Conservation (phyloP, 2,329 filamentous ascomycete genomes). For the Aspergillus sp. region DNA sequence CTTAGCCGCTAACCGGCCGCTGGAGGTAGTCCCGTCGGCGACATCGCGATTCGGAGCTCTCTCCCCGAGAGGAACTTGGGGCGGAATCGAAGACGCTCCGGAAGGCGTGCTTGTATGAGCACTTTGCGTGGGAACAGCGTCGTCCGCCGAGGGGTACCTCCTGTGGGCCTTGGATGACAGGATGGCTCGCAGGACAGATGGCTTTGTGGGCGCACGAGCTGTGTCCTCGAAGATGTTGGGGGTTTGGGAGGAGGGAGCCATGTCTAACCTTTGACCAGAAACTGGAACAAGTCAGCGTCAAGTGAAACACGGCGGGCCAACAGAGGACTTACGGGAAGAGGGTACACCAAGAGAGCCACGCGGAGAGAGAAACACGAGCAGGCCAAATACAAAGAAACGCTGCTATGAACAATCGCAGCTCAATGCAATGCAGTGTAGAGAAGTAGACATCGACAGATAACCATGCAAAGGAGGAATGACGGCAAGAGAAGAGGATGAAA, state of each 20-base stretch:
- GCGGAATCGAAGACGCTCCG: constrained; percentile 22
- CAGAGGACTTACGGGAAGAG: constrained; percentile 5
- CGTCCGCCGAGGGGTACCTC: constrained; percentile 35
- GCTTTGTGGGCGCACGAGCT: constrained; percentile 24
- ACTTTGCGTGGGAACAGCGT: constrained; percentile 12
- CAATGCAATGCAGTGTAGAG: too few relatives aligned
- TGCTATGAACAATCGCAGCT: too few relatives aligned
- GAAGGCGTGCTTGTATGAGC: constrained; percentile 36
- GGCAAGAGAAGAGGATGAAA: background rate
- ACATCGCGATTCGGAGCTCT: constrained; percentile 30
- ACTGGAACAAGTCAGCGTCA: constrained; percentile 12
- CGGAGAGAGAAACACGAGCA: too few relatives aligned
- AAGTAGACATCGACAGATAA: constrained; percentile 2
- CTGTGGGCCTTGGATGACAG: constrained; percentile 43
- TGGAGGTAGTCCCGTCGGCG: constrained; percentile 13
- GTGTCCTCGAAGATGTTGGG: constrained; percentile 31
- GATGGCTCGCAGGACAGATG: constrained; percentile 45
- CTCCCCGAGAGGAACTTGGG: constrained; percentile 28
- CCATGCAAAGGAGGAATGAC: background rate
- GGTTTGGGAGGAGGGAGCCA: constrained; percentile 23
- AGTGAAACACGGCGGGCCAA: constrained; percentile 7
- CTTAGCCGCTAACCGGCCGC: constrained; percentile 32
- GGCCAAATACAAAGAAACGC: too few relatives aligned
- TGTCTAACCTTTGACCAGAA: constrained; percentile 24
- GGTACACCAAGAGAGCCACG: background rate